Evolutionary conservation across 202 grass and related monocot genomes (phyloP), one percentile per base, ranked within the genome.

Genomic region (Alloteropsis angusta): DNA sequence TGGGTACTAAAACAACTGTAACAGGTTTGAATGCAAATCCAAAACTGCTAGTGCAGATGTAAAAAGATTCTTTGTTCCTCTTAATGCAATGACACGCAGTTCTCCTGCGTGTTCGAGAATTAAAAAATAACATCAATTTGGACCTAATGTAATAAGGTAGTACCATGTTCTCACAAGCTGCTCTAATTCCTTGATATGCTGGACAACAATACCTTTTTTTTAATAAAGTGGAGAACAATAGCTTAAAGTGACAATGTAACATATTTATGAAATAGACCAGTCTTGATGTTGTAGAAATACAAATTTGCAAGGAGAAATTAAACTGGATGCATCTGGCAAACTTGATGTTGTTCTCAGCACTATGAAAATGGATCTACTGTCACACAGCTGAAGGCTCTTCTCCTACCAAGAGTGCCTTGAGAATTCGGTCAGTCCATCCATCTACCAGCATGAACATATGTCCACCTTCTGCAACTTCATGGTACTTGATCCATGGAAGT

Each of bases 391-490:
- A 82, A 9, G 16, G 41, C 32, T 97, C 76, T 63, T 89, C 57
- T 68, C 83, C 83, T 72, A 90, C 23, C 53, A 93, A 83, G 74
- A 93, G 85, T 39, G 83, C 44, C 63, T 79, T 85, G 56, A 90
- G 23, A 16, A 97, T 93, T 77, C 41, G 62, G 71, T 97, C 81
- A 10, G 56, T 69, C 72, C 86, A 93, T 80, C 79, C 75, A 61
- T 91, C 90, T 52, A 47, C 69, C 65, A 91, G 55, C 26, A 88
- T 86, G 74, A 93, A 93, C 76, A 93, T 72, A 66, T 97, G 90
- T 0, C 90, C 93, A 5, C 83, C 88, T 56, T 87, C 84, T 62
- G 71, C n/a, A 56, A 91, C 59, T 83, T 91, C 88, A 56, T 93
- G 90, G 56, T 93, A 97, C 23, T 76, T 77, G 18, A 93, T 79